Percentiles rank a stretch among this genome's conserved stretches.
Evolutionary conservation across 495 filamentous ascomycete species (phyloP).

Genomic region (Lichenothelia convexa): DNA sequence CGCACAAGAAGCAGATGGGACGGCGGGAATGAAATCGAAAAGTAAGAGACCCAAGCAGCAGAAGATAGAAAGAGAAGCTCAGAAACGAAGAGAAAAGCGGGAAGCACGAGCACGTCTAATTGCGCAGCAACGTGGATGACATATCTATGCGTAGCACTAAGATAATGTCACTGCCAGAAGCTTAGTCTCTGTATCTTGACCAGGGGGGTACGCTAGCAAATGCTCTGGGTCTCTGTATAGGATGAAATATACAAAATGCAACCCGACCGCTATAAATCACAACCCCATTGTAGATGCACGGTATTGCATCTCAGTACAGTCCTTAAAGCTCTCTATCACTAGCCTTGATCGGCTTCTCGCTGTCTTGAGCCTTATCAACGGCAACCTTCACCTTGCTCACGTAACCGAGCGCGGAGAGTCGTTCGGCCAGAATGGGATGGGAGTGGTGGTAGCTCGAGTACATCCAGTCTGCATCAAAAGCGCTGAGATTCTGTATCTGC

Average conservation of each 20-base stretch:
- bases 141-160: too few relatives aligned
- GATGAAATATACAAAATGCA: too few relatives aligned
- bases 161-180: too few relatives aligned
- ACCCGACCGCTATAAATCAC: too few relatives aligned
- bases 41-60: constrained; percentile 24
- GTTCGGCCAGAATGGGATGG: constrained; percentile 87
- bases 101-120: too few relatives aligned
- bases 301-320: neutral
- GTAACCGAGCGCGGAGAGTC: constrained; percentile 80
- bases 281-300: too few relatives aligned
- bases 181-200: too few relatives aligned
- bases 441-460: constrained; percentile 97
- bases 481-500: constrained; percentile 92
- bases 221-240: too few relatives aligned
- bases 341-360: constrained; percentile 35
- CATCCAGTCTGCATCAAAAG: constrained; percentile 96
- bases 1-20: too few relatives aligned
- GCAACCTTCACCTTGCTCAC: constrained; percentile 38
- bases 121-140: too few relatives aligned
- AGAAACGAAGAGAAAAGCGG: constrained; percentile 17
- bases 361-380: constrained; percentile 27
- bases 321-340: constrained; percentile 38
- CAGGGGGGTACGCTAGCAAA: too few relatives aligned
- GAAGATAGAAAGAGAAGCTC: constrained; percentile 26
- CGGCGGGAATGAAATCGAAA: too few relatives aligned